Evolutionary conservation across 345 rosid species (phyloP).

Genomic region (Ailanthus altissimus): DNA sequence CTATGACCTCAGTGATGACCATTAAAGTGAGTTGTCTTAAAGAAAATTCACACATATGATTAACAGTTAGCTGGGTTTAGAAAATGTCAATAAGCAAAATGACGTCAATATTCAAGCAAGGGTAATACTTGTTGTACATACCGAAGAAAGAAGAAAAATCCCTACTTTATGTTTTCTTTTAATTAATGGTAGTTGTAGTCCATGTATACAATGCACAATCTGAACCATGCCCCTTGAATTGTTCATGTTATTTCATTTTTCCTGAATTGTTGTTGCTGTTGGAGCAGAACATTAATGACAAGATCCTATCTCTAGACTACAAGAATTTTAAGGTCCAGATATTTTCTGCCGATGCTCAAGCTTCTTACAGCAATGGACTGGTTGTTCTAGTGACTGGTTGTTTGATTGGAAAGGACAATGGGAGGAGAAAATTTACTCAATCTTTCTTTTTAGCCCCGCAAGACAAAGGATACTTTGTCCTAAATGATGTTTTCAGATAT

Average conservation of each 20-base stretch:
- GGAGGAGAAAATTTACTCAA: constrained; percentile 52
- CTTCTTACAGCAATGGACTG: constrained; percentile 49
- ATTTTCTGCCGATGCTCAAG: constrained; percentile 61
- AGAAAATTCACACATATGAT: neutral
- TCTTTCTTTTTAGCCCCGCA: constrained; percentile 78
- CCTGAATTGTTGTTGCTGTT: constrained; percentile 1
- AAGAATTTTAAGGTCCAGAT: constrained; percentile 55
- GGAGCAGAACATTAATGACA: constrained; percentile 67
- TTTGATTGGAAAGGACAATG: constrained; percentile 49
- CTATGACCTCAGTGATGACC: constrained; percentile 48
- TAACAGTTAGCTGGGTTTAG: neutral
- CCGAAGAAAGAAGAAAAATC: neutral
- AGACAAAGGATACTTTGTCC: constrained; percentile 62
- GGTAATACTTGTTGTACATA: neutral
- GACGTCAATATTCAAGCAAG: neutral
- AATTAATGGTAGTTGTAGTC: neutral
- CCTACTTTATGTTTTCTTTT: neutral
- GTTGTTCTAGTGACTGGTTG: constrained; percentile 68
- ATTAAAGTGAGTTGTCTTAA: constrained; percentile 47
- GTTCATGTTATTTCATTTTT: neutral
- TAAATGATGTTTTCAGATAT: constrained; percentile 69
- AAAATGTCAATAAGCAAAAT: neutral
- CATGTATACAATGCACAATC: neutral
- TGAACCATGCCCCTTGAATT: neutral
- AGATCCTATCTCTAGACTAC: constrained; percentile 56